Evolutionary conservation across 2,329 filamentous ascomycete genomes (phyloP).

Genomic region (Ascochyta viciae-villosae): DNA sequence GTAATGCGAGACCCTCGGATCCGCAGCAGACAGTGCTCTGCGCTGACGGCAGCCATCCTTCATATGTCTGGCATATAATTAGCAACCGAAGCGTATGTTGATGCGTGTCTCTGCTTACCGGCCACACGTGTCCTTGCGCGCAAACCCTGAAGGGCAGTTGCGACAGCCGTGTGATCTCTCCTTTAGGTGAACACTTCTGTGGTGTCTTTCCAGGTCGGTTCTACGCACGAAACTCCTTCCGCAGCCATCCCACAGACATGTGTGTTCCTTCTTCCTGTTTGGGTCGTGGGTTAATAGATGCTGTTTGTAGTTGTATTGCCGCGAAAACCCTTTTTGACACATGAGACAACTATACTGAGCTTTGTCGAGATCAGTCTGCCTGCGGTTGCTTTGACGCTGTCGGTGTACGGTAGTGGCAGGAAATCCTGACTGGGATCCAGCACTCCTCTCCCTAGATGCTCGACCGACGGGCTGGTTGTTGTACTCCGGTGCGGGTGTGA

Average conservation of each 20-base stretch:
- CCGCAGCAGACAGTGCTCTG: constrained; percentile 22
- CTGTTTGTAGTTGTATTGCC: constrained; percentile 85
- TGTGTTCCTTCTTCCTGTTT: constrained; percentile 72
- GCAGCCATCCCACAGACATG: constrained; percentile 71
- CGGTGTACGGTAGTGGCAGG: constrained; percentile 7
- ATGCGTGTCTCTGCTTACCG: constrained; percentile 62
- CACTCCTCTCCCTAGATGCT: constrained; percentile 20
- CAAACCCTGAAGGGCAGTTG: constrained; percentile 74
- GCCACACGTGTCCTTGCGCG: constrained; percentile 81
- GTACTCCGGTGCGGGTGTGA: constrained; percentile 20
- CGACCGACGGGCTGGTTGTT: constrained; percentile 17
- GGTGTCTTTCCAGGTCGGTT: constrained; percentile 72
- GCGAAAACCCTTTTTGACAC: constrained; percentile 78
- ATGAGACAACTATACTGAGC: constrained; percentile 70
- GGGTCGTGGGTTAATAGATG: constrained; percentile 87
- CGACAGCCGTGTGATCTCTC: constrained; percentile 73
- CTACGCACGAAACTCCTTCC: constrained; percentile 80
- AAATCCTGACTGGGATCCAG: constrained; percentile 19
- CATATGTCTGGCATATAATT: constrained; percentile 66
- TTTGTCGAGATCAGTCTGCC: constrained; percentile 25
- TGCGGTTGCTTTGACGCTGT: constrained; percentile 22
- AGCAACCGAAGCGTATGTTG: constrained; percentile 14
- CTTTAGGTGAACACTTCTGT: constrained; percentile 74
- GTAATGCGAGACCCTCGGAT: constrained; percentile 22
- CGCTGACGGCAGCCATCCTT: constrained; percentile 77